Evolutionary conservation across 2,329 filamentous ascomycete genomes (phyloP), one percentile per base, ranked within the genome.

Genomic region (Trichoderma arundinaceum): DNA sequence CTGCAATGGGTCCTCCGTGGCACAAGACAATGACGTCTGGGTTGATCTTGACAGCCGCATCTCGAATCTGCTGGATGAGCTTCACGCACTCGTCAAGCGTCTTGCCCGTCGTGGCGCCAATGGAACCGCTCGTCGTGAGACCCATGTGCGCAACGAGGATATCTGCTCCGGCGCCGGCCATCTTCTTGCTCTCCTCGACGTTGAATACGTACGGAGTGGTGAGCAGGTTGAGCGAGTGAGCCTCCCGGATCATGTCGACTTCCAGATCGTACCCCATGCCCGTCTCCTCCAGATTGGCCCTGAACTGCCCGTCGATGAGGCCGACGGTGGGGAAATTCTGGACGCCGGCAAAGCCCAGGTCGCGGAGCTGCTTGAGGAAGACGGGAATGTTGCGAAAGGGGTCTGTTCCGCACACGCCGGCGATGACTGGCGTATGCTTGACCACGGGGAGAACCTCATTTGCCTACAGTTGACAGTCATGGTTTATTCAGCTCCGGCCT

Each of bases 311-410:
- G 74, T 92, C 89, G 41, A 91, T 88, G 22, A 92, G 77, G 0
- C 89, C 89, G 1, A 91, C 88, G 0, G 89, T 91, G 1, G 89
- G 89, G 73, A 92, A 92, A 71, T 92, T 92, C 74, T 92, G 89
- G 13, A 91, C 82, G 1, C 90, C 90, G 1, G 85, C 84, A 69
- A 92, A 91, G 0, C 89, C 89, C 15, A 90, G 75, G 1, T 82
- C 81, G 63, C 84, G 83, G 41, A 92, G 78, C 72, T 90, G 82
- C 17, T 74, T 72, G 15, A 91, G 79, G 71, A 92, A 91, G 5
- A 75, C 72, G 2, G 82, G 77, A 74, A 91, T 90, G 65, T 83
- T 80, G 35, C 86, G 82, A 76, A 91, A 90, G 0, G 89, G 90
- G 67, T 92, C 89, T 0, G 88, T 90, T 12, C 84, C 89, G 72